Evolutionary conservation across 148 eudicot genomes (phyloP).

Genomic region (Heliosperma pusillum): DNA sequence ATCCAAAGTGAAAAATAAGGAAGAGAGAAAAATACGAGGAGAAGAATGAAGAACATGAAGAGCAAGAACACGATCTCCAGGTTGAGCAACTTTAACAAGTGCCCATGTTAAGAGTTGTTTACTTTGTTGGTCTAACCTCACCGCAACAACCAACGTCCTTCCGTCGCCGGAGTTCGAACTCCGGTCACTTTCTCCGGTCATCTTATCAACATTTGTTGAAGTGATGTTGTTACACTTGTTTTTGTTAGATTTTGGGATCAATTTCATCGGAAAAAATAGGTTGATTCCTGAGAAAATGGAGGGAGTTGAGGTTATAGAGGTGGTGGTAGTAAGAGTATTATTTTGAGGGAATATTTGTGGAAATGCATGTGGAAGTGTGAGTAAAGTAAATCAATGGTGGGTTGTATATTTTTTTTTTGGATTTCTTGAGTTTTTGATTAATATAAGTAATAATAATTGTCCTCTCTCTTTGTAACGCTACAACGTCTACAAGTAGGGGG

Average conservation of each 20-base stretch:
- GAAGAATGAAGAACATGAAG: constrained; percentile 39
- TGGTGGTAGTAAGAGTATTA: neutral
- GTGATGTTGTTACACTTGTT: neutral
- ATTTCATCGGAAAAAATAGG: constrained; percentile 19
- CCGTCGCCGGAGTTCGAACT: constrained; percentile 2
- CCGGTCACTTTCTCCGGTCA: constrained; percentile 19
- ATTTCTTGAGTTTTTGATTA: neutral
- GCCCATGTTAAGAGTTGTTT: constrained; percentile 51
- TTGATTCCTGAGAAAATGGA: neutral
- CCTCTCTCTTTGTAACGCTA: neutral
- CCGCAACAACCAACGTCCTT: constrained; percentile 40
- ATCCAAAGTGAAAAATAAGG: neutral
- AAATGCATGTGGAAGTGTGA: constrained; percentile 5
- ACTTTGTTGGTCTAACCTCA: constrained; percentile 43
- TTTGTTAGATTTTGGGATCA: constrained; percentile 8
- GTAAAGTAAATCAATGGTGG: neutral
- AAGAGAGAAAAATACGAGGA: constrained; percentile 21
- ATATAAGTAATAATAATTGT: neutral
- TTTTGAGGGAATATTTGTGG: constrained; percentile 11
- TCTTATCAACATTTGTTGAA: neutral
- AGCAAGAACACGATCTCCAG: constrained; percentile 55
- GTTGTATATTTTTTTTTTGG: neutral
- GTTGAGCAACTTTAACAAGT: constrained; percentile 44
- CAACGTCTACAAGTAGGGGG: no score
- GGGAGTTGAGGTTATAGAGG: no score